phyloP scores from a whole-genome alignment of 2,329 filamentous ascomycete genomes.

The Colletotrichum eleusines region DNA sequence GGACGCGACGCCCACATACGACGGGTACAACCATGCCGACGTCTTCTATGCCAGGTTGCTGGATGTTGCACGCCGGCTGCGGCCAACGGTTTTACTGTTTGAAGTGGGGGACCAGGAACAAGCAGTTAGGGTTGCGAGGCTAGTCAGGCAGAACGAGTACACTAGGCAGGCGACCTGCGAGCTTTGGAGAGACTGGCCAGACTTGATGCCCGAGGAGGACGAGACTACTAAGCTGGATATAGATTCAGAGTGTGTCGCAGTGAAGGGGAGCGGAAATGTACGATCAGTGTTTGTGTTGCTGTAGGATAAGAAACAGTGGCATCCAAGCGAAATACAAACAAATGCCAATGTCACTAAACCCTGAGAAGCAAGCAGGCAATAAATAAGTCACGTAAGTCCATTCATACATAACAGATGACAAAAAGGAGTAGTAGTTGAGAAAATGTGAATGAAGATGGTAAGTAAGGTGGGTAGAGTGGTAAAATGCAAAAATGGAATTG shows the following conservation, averaged over 20 bases:
- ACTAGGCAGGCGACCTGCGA: slow-evolving; percentile 60
- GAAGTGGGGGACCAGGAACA: slow-evolving; percentile 80
- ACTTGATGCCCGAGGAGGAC: slow-evolving; percentile 50
- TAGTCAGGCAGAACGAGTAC: slow-evolving; percentile 54
- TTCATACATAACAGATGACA: no score
- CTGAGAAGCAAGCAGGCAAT: no score
- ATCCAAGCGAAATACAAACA: no score
- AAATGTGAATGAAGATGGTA: no score
- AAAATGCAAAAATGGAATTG: no score
- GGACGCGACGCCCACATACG: slow-evolving; percentile 47
- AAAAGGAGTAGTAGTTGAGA: no score
- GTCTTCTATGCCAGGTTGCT: slow-evolving; percentile 78
- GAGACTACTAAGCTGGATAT: slow-evolving; percentile 45
- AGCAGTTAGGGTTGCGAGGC: slow-evolving; percentile 70
- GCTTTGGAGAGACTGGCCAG: slow-evolving; percentile 79
- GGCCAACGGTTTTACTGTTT: slow-evolving; percentile 70
- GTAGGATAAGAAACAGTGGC: neutral
- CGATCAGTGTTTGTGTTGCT: slow-evolving; percentile 55
- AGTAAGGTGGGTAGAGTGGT: no score
- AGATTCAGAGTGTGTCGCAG: slow-evolving; percentile 40
- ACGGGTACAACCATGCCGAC: slow-evolving; percentile 56
- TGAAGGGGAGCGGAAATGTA: slow-evolving; percentile 62
- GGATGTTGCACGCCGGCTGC: slow-evolving; percentile 61
- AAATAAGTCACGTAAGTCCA: no score
- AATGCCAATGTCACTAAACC: neutral